A percentile compares a stretch with the other conserved stretches of the same genome.
These are phyloP conservation scores for Alternaria triticina DNA, from an alignment of 2,329 filamentous ascomycete genomes.

Conservation along the genomic window DNA sequence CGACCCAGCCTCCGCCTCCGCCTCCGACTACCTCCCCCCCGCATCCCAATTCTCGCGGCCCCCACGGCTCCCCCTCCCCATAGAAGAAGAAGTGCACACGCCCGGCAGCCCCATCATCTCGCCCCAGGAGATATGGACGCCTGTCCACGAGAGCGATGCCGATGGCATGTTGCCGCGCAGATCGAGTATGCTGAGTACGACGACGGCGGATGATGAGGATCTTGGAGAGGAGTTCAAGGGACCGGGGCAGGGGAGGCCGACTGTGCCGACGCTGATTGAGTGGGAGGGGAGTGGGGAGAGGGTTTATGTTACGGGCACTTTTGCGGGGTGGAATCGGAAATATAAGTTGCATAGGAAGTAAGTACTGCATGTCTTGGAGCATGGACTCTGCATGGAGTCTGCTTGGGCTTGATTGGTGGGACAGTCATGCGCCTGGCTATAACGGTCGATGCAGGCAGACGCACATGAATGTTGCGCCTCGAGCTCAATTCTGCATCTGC, in stretches of 20 bases:
- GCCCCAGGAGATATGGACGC: conserved; percentile 66
- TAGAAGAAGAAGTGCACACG: conserved; percentile 87
- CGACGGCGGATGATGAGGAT: conserved; percentile 71
- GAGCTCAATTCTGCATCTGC: conserved; percentile 7
- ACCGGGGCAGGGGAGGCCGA: conserved; percentile 69
- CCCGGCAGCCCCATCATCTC: conserved; percentile 89
- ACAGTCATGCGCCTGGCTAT: background rate
- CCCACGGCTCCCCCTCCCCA: conserved; percentile 87
- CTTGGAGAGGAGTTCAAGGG: conserved; percentile 70
- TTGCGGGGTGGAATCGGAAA: conserved; percentile 96
- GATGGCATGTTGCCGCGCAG: conserved; percentile 63
- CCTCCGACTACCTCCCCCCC: conserved; percentile 48
- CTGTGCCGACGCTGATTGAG: conserved; percentile 83
- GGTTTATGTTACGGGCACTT: conserved; percentile 95
- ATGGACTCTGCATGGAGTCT: too few relatives aligned
- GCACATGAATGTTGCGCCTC: background rate
- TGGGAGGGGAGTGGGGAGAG: conserved; percentile 86
- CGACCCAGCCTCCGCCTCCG: conserved; percentile 41
- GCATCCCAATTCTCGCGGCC: conserved; percentile 66
- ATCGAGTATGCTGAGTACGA: conserved; percentile 60
- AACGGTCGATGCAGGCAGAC: background rate
- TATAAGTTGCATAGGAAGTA: conserved; percentile 86
- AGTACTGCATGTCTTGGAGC: too few relatives aligned
- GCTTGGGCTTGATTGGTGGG: too few relatives aligned
- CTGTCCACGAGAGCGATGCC: conserved; percentile 51